A percentile compares a stretch with the other conserved stretches of the same genome.
phyloP scores from a whole-genome alignment of 2,329 filamentous ascomycete species.

The Hypoxylon sp. region DNA sequence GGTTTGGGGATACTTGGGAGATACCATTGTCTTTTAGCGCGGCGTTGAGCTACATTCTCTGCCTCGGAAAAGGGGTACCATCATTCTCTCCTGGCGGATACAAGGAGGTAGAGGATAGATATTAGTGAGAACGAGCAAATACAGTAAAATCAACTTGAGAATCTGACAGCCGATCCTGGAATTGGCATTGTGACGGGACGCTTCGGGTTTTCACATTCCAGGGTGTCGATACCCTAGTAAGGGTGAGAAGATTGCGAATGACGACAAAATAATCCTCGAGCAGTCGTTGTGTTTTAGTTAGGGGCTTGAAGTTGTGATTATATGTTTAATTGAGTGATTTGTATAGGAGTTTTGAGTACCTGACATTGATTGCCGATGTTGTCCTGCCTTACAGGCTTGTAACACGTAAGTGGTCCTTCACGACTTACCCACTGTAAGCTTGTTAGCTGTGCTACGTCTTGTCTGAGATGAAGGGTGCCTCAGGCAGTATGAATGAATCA shows the following conservation, averaged over 20 bases:
- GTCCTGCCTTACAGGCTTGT: not conserved
- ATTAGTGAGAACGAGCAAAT: slow-evolving; percentile 33
- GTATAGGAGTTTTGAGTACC: too few relatives aligned
- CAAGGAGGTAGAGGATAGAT: slow-evolving; percentile 29
- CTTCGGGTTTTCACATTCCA: too few relatives aligned
- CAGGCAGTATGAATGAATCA: not conserved
- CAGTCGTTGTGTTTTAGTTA: not conserved
- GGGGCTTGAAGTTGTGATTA: not conserved
- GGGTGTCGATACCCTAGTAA: too few relatives aligned
- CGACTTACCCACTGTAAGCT: not conserved
- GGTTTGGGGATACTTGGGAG: slow-evolving; percentile 40
- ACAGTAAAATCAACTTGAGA: slow-evolving; percentile 8
- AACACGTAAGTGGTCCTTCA: not conserved
- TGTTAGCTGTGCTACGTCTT: not conserved
- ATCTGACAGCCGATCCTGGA: too few relatives aligned
- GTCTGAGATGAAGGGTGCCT: not conserved
- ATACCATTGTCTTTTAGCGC: slow-evolving; percentile 53
- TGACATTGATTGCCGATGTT: not conserved
- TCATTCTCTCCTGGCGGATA: slow-evolving; percentile 31
- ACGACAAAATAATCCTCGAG: not conserved
- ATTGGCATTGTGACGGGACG: too few relatives aligned
- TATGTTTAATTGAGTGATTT: not conserved
- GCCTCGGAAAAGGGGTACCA: slow-evolving; percentile 24
- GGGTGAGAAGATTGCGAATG: not conserved
- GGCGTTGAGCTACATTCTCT: slow-evolving; percentile 48